Percentiles rank a stretch among this genome's conserved stretches.
phyloP scores from a whole-genome alignment of 805 yeast genomes.

The Sporopachydermia lactativora region DNA sequence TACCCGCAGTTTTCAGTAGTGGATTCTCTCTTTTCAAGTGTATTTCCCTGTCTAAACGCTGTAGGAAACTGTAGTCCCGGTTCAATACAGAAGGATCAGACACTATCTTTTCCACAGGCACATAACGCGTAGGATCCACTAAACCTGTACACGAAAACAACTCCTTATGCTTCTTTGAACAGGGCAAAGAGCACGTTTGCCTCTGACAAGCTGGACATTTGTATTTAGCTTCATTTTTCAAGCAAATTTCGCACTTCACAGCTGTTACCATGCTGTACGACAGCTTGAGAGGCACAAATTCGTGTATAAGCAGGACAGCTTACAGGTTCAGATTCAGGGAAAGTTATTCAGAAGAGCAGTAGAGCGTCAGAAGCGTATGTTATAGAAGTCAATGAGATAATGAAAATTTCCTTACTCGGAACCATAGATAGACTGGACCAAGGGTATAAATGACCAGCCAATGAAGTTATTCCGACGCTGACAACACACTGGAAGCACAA shows the following conservation, averaged over 20 bases:
- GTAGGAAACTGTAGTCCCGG: constrained; percentile 71
- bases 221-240: constrained; percentile 35
- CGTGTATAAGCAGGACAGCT: no score
- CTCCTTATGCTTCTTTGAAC: constrained; percentile 59
- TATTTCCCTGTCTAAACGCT: constrained; percentile 42
- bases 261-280: no score
- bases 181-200: constrained; percentile 54
- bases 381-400: no score
- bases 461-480: no score
- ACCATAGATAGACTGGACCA: no score
- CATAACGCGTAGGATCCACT: constrained; percentile 45
- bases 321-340: no score
- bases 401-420: no score
- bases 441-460: no score
- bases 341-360: no score
- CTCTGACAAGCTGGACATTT: constrained; percentile 67
- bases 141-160: constrained; percentile 52
- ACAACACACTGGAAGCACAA: no score
- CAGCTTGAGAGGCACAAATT: no score
- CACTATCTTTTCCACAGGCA: constrained; percentile 31
- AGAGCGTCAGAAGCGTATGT: no score
- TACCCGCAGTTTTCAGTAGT: constrained; percentile 12
- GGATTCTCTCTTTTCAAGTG: constrained; percentile 41
- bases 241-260: constrained; percentile 37
- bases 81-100: constrained; percentile 37